phyloP scores from a whole-genome alignment of 2,329 filamentous ascomycete genomes.

The Cladophialophora carrionii region DNA sequence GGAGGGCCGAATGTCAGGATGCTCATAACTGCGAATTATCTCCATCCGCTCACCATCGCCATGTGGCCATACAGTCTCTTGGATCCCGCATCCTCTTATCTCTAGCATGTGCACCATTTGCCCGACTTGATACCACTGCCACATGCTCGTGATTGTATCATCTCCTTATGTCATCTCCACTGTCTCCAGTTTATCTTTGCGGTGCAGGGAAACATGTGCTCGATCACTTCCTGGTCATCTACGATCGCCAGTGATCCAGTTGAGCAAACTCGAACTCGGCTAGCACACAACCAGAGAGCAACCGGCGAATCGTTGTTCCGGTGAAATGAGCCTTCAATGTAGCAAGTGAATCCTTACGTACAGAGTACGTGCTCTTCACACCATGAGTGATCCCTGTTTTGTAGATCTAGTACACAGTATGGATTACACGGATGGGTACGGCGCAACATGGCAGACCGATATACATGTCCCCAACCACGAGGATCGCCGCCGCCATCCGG shows the following conservation, averaged over 20 bases:
- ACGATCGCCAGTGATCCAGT: not conserved
- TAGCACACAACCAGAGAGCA: not conserved
- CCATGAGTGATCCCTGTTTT: not conserved
- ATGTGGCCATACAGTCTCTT: not conserved
- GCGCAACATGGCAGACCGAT: not conserved
- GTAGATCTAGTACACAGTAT: not conserved
- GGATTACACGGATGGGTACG: not conserved
- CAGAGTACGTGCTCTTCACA: not conserved
- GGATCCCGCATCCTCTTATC: slow-evolving; percentile 5
- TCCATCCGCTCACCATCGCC: not conserved
- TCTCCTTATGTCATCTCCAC: slow-evolving; percentile 18
- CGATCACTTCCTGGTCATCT: not conserved
- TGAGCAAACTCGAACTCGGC: not conserved
- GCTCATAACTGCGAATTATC: not conserved
- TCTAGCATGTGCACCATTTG: slow-evolving; percentile 10
- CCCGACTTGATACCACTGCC: not conserved
- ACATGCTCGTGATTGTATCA: slow-evolving; percentile 8
- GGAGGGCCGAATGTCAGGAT: not conserved
- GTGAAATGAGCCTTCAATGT: not conserved
- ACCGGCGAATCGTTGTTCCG: not conserved
- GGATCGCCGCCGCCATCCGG: too few relatives aligned
- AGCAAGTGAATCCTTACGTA: not conserved
- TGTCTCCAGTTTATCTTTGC: slow-evolving; percentile 4
- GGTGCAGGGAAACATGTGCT: slow-evolving; percentile 1
- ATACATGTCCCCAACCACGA: not conserved